phyloP scores from a whole-genome alignment of 2,329 filamentous ascomycete species.

The Amphichorda felina region DNA sequence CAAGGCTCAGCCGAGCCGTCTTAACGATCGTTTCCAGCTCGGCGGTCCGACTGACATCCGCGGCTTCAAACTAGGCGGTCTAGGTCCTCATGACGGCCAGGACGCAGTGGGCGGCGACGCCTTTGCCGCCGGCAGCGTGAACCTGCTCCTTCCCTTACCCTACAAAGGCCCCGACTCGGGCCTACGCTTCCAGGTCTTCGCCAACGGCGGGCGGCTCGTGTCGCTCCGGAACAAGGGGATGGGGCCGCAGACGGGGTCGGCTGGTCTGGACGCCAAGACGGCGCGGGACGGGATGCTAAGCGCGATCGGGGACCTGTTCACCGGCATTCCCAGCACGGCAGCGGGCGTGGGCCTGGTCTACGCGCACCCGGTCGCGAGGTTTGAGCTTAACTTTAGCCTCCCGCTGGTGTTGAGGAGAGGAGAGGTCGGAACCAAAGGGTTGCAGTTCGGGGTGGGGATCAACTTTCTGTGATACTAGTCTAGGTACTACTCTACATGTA shows the following conservation, averaged over 20 bases:
- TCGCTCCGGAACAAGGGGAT: slow-evolving; percentile 48
- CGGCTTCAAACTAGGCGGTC: slow-evolving; percentile 79
- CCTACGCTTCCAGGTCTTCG: slow-evolving; percentile 77
- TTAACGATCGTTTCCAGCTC: slow-evolving; percentile 92
- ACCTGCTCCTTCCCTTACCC: slow-evolving; percentile 75
- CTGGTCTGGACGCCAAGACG: slow-evolving; percentile 23
- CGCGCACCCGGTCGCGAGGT: slow-evolving; percentile 82
- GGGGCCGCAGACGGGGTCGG: slow-evolving; percentile 26
- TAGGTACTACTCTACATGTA: too few relatives aligned
- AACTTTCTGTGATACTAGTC: slow-evolving; percentile 61
- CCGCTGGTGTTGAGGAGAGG: slow-evolving; percentile 72
- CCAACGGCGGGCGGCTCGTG: slow-evolving; percentile 79
- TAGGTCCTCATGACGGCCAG: slow-evolving; percentile 75
- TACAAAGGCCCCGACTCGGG: slow-evolving; percentile 72
- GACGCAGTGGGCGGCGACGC: slow-evolving; percentile 88
- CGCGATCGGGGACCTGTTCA: slow-evolving; percentile 59
- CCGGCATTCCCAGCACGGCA: slow-evolving; percentile 71
- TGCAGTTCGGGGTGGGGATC: slow-evolving; percentile 93
- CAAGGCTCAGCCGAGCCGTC: slow-evolving; percentile 54
- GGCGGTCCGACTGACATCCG: slow-evolving; percentile 91
- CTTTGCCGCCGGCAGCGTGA: slow-evolving; percentile 80
- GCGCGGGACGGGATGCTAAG: slow-evolving; percentile 41
- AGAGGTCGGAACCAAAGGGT: slow-evolving; percentile 79
- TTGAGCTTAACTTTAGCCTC: slow-evolving; percentile 91
- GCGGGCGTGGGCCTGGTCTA: slow-evolving; percentile 89